Evolutionary conservation across 345 rosid species (phyloP).

Genomic region (Corchorus olitorius): DNA sequence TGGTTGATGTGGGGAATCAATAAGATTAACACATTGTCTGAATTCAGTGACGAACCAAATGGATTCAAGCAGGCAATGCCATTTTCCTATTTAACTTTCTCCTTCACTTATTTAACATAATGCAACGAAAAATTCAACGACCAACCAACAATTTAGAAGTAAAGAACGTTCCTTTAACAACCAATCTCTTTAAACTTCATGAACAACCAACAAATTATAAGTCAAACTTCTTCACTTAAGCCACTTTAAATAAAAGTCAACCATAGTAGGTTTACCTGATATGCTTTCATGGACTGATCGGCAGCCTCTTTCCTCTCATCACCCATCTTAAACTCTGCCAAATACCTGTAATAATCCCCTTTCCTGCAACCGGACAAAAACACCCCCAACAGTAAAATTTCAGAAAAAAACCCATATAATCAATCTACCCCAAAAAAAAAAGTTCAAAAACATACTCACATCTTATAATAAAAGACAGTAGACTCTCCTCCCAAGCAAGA

Average conservation of each 20-base stretch:
- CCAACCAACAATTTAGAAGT: background rate
- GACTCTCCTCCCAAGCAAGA: constrained; percentile 62
- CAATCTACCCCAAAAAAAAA: background rate
- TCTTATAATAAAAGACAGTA: constrained; percentile 64
- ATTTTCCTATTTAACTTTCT: background rate
- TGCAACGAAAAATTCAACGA: background rate
- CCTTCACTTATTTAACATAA: background rate
- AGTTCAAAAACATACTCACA: constrained; percentile 34
- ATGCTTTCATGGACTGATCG: constrained; percentile 67
- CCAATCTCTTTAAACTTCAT: background rate
- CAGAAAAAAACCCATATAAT: background rate
- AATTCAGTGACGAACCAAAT: background rate
- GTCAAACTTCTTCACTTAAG: background rate
- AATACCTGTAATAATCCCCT: constrained; percentile 70
- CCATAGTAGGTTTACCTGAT: constrained; percentile 40
- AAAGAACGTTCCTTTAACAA: background rate
- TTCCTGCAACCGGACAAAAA: constrained; percentile 49
- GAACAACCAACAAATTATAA: constrained; percentile 5
- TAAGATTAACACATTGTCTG: background rate
- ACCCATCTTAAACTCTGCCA: constrained; percentile 59
- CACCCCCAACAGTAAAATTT: background rate
- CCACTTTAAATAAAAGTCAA: background rate
- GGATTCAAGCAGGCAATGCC: background rate
- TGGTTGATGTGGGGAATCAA: background rate
- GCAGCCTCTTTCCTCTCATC: constrained; percentile 60